Evolutionary conservation across 352 stramenopile species (phyloP).

Genomic region (Phytophthora litchii): DNA sequence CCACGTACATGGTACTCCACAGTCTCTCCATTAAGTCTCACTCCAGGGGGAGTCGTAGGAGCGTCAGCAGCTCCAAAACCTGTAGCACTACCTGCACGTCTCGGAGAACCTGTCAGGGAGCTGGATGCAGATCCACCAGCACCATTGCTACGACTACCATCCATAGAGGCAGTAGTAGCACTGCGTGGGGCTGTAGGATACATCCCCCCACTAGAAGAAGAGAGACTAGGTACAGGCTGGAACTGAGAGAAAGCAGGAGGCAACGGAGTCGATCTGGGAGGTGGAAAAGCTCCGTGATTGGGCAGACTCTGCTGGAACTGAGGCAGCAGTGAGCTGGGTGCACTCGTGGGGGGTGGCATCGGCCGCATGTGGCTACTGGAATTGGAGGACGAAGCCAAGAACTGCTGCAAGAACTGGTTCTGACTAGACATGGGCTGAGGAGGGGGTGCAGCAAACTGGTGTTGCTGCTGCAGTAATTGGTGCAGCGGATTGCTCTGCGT

Average conservation of each 20-base stretch:
- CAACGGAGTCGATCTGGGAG: conserved; percentile 30
- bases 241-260: conserved; percentile 44
- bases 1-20: conserved; percentile 60
- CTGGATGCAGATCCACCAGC: conserved; percentile 42
- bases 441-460: conserved; percentile 30
- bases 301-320: conserved; percentile 36
- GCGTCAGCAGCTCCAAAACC: conserved; percentile 28
- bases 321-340: conserved; percentile 34
- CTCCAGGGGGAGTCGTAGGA: conserved; percentile 44
- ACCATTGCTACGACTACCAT: conserved; percentile 45
- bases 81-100: conserved; percentile 30
- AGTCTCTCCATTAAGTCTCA: conserved; percentile 49
- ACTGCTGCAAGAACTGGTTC: conserved; percentile 68
- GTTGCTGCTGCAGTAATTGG: conserved; percentile 65
- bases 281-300: conserved; percentile 32
- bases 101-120: conserved; percentile 51
- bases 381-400: conserved; percentile 43
- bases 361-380: conserved; percentile 41
- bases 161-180: conserved; percentile 40
- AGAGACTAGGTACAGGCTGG: conserved; percentile 44
- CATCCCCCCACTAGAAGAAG: conserved; percentile 32
- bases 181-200: conserved; percentile 47
- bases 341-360: conserved; percentile 37
- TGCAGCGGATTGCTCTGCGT: conserved; percentile 74
- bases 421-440: conserved; percentile 36